phyloP scores from a whole-genome alignment of 768 basidiomycete genomes.

The Auriscalpium orientale region DNA sequence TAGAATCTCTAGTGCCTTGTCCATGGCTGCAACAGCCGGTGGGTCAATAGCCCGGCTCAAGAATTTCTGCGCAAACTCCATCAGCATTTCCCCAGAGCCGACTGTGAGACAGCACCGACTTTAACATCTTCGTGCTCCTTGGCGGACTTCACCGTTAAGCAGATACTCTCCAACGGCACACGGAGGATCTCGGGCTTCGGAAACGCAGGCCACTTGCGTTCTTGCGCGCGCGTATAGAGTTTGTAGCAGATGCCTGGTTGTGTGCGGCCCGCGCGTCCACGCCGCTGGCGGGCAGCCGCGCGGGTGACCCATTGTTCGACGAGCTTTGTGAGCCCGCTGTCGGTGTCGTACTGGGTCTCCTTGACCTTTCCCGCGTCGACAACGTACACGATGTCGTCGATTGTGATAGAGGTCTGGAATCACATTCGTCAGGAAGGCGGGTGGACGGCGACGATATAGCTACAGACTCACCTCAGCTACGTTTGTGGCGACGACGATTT shows the following conservation, averaged over 20 bases:
- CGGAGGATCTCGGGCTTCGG: conserved; percentile 85
- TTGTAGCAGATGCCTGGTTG: conserved; percentile 82
- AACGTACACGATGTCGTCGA: conserved; percentile 83
- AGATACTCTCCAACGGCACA: conserved; percentile 77
- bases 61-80: conserved; percentile 37
- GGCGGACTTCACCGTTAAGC: conserved; percentile 75
- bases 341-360: conserved; percentile 68
- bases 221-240: conserved; percentile 70
- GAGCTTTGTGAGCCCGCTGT: conserved; percentile 65
- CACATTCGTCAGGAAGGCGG: neutral
- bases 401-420: conserved; percentile 76
- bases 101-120: conserved; percentile 25
- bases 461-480: conserved; percentile 66
- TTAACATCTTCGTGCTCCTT: conserved; percentile 73
- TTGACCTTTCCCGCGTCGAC: conserved; percentile 83
- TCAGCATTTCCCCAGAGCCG: neutral
- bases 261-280: conserved; percentile 88
- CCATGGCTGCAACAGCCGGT: conserved; percentile 66
- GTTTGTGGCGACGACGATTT: conserved; percentile 85
- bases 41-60: conserved; percentile 76
- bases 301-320: conserved; percentile 71
- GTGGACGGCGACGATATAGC: neutral
- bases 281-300: conserved; percentile 75
- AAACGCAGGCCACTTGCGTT: conserved; percentile 59
- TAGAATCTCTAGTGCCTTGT: conserved; percentile 66